A percentile compares a stretch with the other conserved stretches of the same genome.
Conservation (phyloP, 257 asterid genomes). For the Eucommia ulmoides region DNA sequence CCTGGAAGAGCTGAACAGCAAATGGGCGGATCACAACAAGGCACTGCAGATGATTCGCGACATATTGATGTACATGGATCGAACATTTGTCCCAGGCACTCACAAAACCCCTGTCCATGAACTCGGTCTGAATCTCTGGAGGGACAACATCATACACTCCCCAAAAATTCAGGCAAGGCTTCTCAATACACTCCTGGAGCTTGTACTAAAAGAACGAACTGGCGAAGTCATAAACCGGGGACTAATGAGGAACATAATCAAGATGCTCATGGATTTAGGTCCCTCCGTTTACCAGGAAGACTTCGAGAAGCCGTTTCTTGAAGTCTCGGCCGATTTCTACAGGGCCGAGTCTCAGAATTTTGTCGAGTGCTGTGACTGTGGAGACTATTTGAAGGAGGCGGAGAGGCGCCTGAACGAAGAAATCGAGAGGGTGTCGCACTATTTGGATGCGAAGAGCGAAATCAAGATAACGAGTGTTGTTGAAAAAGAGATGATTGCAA, state of each 20-base stretch:
- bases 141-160: conserved; percentile 68
- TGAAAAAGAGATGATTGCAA: conserved; percentile 83
- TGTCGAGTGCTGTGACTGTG: conserved; percentile 78
- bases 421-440: conserved; percentile 76
- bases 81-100: conserved; percentile 60
- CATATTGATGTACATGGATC: conserved; percentile 87
- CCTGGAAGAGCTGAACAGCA: conserved; percentile 70
- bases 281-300: conserved; percentile 70
- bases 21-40: conserved; percentile 78
- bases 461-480: conserved; percentile 58
- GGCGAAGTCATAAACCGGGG: conserved; percentile 88
- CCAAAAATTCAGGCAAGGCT: conserved; percentile 59
- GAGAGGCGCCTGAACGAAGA: conserved; percentile 79
- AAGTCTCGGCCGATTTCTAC: conserved; percentile 76
- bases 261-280: conserved; percentile 86
- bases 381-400: conserved; percentile 74
- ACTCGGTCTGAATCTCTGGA: conserved; percentile 88
- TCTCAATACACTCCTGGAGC: conserved; percentile 58
- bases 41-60: conserved; percentile 81
- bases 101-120: conserved; percentile 69
- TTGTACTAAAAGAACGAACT: conserved; percentile 51
- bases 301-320: conserved; percentile 76
- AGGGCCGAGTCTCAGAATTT: conserved; percentile 78
- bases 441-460: conserved; percentile 68
- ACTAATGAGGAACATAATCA: conserved; percentile 66